Conservation (phyloP, 192 early-diverging fungal species). For the Geranomyces variabilis region DNA sequence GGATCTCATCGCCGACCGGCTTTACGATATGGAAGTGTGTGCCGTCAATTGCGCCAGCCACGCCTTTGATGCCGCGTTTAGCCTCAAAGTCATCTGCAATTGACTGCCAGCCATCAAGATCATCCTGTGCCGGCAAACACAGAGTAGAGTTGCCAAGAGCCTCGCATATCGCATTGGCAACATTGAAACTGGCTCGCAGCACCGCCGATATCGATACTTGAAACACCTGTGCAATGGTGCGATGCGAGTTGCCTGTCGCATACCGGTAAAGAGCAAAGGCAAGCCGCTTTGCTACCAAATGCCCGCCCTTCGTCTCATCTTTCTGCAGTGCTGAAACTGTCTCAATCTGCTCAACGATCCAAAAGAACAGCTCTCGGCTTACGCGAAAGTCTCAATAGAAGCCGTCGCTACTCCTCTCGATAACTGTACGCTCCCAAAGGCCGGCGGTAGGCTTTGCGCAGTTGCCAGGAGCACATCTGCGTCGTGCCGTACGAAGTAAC, state of each 20-base stretch:
- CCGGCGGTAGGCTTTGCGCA: not conserved
- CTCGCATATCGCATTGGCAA: not conserved
- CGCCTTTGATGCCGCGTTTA: not conserved
- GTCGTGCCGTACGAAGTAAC: too few species aligned
- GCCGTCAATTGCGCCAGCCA: slow-evolving; percentile 1
- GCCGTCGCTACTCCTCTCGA: not conserved
- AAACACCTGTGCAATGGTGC: not conserved
- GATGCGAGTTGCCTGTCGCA: not conserved
- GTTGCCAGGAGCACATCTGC: not conserved
- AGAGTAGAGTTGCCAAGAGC: not conserved
- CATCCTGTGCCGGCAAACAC: not conserved
- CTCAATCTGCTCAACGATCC: slow-evolving; percentile 1
- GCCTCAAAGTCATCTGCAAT: not conserved
- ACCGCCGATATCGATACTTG: not conserved
- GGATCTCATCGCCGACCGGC: slow-evolving; percentile 2
- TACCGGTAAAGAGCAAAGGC: slow-evolving; percentile 3
- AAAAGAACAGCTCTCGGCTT: not conserved
- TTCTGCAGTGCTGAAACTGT: not conserved
- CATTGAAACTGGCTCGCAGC: not conserved
- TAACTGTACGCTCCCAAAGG: not conserved
- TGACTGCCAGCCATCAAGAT: not conserved
- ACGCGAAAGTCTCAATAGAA: not conserved
- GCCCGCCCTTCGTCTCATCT: not conserved
- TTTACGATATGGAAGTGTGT: not conserved
- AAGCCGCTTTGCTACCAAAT: not conserved